phyloP scores from a whole-genome alignment of 73 alveolate genomes.

The Stentor roeselii region DNA sequence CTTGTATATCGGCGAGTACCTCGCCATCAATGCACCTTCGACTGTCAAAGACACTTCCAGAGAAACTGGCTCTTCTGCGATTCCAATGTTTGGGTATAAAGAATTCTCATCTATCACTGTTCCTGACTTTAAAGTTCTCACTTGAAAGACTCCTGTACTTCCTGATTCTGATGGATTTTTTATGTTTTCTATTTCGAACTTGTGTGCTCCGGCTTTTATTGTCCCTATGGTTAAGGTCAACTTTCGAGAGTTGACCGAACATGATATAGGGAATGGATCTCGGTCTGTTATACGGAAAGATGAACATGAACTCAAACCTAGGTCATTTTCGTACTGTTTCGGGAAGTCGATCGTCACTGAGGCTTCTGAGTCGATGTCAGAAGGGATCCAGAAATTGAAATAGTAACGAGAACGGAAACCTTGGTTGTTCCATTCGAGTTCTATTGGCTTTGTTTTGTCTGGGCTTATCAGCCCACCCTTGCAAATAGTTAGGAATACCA shows the following conservation, averaged over 20 bases:
- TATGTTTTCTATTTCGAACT: not conserved
- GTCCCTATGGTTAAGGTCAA: not conserved
- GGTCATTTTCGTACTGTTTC: not conserved
- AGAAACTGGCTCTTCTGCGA: not conserved
- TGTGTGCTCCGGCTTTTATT: slow-evolving; percentile 1
- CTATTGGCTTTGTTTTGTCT: slow-evolving; percentile 19
- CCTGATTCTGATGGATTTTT: slow-evolving; percentile 11
- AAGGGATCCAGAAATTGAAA: not conserved
- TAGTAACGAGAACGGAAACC: slow-evolving; percentile 6
- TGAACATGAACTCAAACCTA: slow-evolving; percentile 14
- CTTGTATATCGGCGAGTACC: slow-evolving; percentile 23
- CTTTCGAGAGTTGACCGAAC: not conserved
- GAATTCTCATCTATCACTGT: slow-evolving; percentile 14
- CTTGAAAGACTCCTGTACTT: slow-evolving; percentile 23
- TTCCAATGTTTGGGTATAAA: slow-evolving; percentile 8
- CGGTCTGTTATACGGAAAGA: not conserved
- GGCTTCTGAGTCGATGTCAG: slow-evolving; percentile 15
- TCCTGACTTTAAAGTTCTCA: not conserved
- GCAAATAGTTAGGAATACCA: not conserved
- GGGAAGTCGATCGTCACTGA: slow-evolving; percentile 30
- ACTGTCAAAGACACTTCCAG: not conserved
- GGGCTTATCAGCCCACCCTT: slow-evolving; percentile 14
- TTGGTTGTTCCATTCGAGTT: slow-evolving; percentile 18
- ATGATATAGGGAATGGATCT: not conserved
- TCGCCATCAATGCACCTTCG: slow-evolving; percentile 14